These are phyloP conservation scores for Gonapodya sp. DNA, from an alignment of 192 early-diverging fungal genomes.

Conservation along the genomic window DNA sequence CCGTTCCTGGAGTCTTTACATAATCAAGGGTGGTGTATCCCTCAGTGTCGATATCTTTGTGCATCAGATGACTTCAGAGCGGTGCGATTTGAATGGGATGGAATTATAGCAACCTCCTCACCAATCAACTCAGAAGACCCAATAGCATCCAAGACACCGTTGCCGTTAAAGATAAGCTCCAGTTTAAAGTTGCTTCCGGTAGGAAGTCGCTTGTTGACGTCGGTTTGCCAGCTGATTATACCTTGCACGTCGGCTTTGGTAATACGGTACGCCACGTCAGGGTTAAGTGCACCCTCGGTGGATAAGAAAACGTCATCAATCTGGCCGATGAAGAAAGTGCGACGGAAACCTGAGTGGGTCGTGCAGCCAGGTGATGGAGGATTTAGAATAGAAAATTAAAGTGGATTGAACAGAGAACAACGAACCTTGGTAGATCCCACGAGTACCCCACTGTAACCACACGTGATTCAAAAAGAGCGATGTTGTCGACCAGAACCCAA, in stretches of 20 bases:
- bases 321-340: conserved; percentile 30
- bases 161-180: conserved; percentile 32
- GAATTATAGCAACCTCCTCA: not conserved
- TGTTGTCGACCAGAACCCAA: conserved; percentile 30
- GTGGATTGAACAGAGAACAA: not conserved
- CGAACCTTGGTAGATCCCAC: conserved; percentile 24
- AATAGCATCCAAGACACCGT: conserved; percentile 23
- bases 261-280: conserved; percentile 20
- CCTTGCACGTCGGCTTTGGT: conserved; percentile 19
- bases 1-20: conserved; percentile 29
- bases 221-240: conserved; percentile 31
- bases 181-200: conserved; percentile 26
- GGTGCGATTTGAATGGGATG: not conserved
- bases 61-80: too few relatives aligned
- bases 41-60: conserved; percentile 22
- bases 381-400: not conserved
- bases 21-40: conserved; percentile 14
- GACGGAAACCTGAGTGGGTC: conserved; percentile 26
- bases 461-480: conserved; percentile 23
- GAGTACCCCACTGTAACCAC: conserved; percentile 35
- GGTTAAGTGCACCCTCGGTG: not conserved
- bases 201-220: conserved; percentile 23
- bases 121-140: conserved; percentile 12
- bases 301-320: conserved; percentile 31
- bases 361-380: too few relatives aligned